Conservation (phyloP, 1,284 basidiomycete genomes). For the Sanghuangporus baumii region DNA sequence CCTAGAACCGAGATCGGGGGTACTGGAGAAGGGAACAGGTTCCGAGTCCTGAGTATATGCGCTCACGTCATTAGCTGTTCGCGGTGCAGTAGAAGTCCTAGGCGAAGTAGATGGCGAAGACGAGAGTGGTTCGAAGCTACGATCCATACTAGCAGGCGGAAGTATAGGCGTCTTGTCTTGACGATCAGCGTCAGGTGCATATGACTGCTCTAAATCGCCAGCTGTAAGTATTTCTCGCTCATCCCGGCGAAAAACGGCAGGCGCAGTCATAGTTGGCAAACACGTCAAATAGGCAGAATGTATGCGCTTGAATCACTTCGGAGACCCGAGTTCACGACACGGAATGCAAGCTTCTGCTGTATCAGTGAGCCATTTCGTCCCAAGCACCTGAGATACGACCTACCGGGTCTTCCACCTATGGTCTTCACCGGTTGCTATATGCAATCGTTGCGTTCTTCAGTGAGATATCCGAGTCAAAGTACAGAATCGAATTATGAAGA, state of each 20-base stretch:
- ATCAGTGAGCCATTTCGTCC: no score
- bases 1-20: conserved; percentile 13
- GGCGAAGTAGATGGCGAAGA: not conserved
- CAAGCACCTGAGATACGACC: no score
- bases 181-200: not conserved
- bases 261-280: not conserved
- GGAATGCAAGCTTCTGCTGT: no score
- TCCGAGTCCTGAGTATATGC: conserved; percentile 1
- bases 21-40: conserved; percentile 11
- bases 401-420: no score
- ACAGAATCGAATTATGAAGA: no score
- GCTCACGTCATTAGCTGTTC: not conserved
- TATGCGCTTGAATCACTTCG: no score
- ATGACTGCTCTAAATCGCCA: not conserved
- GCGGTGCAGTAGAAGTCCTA: not conserved
- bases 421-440: no score
- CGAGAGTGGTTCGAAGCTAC: not conserved
- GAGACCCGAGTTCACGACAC: no score
- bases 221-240: not conserved
- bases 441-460: no score
- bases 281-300: no score
- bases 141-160: not conserved
- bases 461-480: no score
- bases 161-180: not conserved
- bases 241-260: not conserved